phyloP scores from a whole-genome alignment of 1,139 yeast species.

The Lodderomyces elongisporus region DNA sequence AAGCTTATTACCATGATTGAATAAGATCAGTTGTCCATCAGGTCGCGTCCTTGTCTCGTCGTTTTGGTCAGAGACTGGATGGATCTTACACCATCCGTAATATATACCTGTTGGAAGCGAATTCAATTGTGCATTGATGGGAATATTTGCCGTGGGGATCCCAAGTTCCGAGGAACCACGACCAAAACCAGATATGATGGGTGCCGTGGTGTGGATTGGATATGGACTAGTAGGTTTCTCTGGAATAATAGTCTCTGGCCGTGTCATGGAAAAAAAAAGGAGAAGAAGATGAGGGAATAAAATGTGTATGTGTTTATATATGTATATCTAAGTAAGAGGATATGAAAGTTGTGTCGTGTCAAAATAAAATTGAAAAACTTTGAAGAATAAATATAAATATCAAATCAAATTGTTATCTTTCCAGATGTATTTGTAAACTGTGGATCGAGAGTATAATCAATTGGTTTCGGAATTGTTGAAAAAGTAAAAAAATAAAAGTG shows the following conservation, averaged over 20 bases:
- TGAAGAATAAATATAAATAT: no score
- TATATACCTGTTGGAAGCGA: conserved; percentile 77
- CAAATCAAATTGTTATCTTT: no score
- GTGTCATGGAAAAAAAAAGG: conserved; percentile 1
- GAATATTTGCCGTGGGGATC: conserved; percentile 91
- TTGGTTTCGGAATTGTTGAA: no score
- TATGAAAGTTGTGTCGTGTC: no score
- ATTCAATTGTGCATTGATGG: conserved; percentile 44
- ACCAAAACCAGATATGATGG: conserved; percentile 84
- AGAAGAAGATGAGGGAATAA: background rate
- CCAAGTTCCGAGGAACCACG: conserved; percentile 93
- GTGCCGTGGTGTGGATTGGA: conserved; percentile 56
- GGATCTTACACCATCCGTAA: conserved; percentile 70
- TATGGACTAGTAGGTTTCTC: conserved; percentile 51
- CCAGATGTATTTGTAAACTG: no score
- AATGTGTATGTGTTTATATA: no score
- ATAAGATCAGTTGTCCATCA: conserved; percentile 42
- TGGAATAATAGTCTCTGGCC: conserved; percentile 39
- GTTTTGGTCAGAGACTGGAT: conserved; percentile 14
- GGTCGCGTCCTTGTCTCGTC: conserved; percentile 19
- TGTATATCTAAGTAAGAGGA: no score
- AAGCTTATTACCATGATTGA: conserved; percentile 59
- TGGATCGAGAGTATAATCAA: no score
- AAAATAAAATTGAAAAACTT: no score
- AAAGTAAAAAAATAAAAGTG: no score